Evolutionary conservation across 1,139 yeast species (phyloP), one percentile per base, ranked within the genome.

Genomic region (Yamadazyma atmosphaerica): DNA sequence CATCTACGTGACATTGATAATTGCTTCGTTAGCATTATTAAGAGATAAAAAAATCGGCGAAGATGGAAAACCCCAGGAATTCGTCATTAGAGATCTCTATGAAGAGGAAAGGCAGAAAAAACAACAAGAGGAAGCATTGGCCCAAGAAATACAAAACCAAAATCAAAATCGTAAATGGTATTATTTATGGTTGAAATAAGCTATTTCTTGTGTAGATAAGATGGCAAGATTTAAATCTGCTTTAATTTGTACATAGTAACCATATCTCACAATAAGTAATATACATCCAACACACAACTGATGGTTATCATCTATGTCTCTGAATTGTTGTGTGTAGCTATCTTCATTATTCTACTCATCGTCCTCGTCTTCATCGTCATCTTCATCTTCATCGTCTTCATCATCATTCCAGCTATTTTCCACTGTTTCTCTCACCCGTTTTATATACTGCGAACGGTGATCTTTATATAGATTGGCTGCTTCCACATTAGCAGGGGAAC

Each of bases 401-500:
- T 78, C 83, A 46, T 78, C 83, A 33, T 72, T 69, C 96, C 96
- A 87, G 50, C 92, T 84, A 46, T 75, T 83, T 54, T 92, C 98
- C 36, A 92, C 98, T 0, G 97, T 88, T 58, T 89, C 95, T 50
- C 94, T 79, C 19, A 92, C 98, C 47, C 97, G 68, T 58, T 89
- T 88, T 42, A 85, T 80, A 58, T 92, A 92, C 64, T 90, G 97
- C 27, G 92, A 83, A 49, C 95, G 79, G 61, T 94, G 98, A 58
- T 92, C 98, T 60, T 89, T 87, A 65, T 88, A 92, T 57, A 92
- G 71, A 49, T 89, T 90, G 2, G 98, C 97, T 3, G 98, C 98
- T 61, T 94, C 99, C 6, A 88, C 98, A 55, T 92, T 94, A 1
- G 99, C 99, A 3, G 99, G 99, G 19, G 96, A 86, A 40, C 89